These are phyloP conservation scores for Clarireedia homoeocarpa DNA, from an alignment of 2,329 filamentous ascomycete genomes.

Conservation along the genomic window DNA sequence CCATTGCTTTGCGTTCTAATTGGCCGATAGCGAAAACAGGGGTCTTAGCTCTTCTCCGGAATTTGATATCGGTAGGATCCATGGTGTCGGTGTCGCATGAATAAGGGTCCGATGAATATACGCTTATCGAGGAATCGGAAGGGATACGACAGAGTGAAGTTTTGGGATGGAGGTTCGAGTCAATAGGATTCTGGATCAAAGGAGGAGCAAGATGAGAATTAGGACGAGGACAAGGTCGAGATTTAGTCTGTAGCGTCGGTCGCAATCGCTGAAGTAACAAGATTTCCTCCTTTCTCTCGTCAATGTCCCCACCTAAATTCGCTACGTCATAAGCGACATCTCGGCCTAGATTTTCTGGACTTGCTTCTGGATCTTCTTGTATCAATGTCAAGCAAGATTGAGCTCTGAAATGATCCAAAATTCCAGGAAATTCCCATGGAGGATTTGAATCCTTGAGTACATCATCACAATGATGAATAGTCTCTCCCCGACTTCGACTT, in stretches of 20 bases:
- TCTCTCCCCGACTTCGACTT: conserved; percentile 11
- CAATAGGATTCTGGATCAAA: background rate
- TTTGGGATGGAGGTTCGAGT: background rate
- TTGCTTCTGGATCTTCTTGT: conserved; percentile 3
- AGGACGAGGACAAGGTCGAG: background rate
- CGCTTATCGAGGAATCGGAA: conserved; percentile 11
- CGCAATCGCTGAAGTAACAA: conserved; percentile 2
- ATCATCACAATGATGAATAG: conserved; percentile 2
- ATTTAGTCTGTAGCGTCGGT: background rate
- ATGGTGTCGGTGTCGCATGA: background rate
- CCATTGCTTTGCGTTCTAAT: conserved; percentile 15
- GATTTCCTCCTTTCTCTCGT: background rate
- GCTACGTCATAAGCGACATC: background rate
- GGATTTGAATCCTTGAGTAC: background rate
- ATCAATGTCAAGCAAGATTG: conserved; percentile 12
- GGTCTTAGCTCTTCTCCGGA: conserved; percentile 20
- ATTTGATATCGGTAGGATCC: background rate
- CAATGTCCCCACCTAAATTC: background rate
- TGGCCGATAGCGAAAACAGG: conserved; percentile 25
- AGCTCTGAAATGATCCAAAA: conserved; percentile 7
- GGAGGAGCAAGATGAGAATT: background rate
- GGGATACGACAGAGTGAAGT: background rate
- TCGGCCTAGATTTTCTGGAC: background rate
- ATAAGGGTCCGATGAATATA: conserved; percentile 9
- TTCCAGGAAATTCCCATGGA: conserved; percentile 1